These are phyloP conservation scores for Fusarium avenaceum DNA, from an alignment of 2,329 filamentous ascomycete genomes.

Conservation along the genomic window DNA sequence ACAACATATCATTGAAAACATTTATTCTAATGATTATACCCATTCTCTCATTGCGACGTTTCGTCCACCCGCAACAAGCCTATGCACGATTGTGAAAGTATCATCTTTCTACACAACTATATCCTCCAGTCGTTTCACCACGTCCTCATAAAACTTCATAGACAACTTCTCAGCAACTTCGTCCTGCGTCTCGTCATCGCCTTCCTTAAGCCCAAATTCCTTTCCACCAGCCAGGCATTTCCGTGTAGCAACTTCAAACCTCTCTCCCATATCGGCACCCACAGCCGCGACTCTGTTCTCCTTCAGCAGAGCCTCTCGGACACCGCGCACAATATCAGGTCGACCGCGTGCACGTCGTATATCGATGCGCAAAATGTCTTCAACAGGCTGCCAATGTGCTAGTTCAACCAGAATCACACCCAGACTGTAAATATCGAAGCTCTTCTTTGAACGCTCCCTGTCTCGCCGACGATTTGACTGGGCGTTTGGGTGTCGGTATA, in stretches of 20 bases:
- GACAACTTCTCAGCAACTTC: constrained; percentile 57
- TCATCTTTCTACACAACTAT: constrained; percentile 51
- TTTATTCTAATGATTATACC: not conserved
- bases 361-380: constrained; percentile 58
- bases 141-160: constrained; percentile 59
- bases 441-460: constrained; percentile 60
- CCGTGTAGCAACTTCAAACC: constrained; percentile 56
- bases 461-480: constrained; percentile 54
- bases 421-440: constrained; percentile 66
- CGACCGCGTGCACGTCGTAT: constrained; percentile 52
- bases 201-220: constrained; percentile 54
- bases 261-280: constrained; percentile 57
- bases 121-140: constrained; percentile 59
- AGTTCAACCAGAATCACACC: constrained; percentile 67
- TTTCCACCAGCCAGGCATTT: constrained; percentile 56
- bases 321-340: constrained; percentile 55
- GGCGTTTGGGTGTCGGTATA: constrained; percentile 64
- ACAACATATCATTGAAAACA: constrained; percentile 12
- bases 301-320: constrained; percentile 53
- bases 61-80: not conserved
- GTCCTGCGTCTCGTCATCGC: constrained; percentile 59
- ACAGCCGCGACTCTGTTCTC: constrained; percentile 52
- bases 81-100: not conserved
- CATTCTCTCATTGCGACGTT: too few species aligned
- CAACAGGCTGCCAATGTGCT: constrained; percentile 65